These are phyloP conservation scores for Colletotrichum lini DNA, from an alignment of 2,329 filamentous ascomycete genomes.

Conservation along the genomic window DNA sequence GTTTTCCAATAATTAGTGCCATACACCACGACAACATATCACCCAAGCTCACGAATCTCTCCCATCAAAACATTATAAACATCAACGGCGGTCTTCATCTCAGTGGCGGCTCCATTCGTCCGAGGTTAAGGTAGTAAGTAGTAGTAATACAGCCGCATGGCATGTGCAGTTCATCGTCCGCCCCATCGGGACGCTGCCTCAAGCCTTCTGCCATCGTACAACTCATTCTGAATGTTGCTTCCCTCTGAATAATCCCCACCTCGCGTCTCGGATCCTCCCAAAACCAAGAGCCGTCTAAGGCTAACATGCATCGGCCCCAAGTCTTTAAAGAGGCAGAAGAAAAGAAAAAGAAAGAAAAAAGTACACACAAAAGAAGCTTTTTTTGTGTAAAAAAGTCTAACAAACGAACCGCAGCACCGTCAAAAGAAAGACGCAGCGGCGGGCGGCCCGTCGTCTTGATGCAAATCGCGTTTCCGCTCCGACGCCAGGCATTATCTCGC, in stretches of 20 bases:
- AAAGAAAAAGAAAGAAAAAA: not conserved
- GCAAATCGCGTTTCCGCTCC: constrained; percentile 29
- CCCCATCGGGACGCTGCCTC: not conserved
- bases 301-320: not conserved
- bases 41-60: too few relatives aligned
- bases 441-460: constrained; percentile 30
- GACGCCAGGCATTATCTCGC: constrained; percentile 30
- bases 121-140: constrained; percentile 23
- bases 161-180: not conserved
- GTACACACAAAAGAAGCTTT: constrained; percentile 30
- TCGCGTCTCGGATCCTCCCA: not conserved
- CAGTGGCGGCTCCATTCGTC: constrained; percentile 21
- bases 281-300: constrained; percentile 22
- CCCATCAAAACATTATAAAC: not conserved
- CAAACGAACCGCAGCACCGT: constrained; percentile 9
- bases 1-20: too few relatives aligned
- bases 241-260: not conserved
- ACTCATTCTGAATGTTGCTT: constrained; percentile 14
- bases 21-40: too few relatives aligned
- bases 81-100: not conserved
- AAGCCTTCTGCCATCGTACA: constrained; percentile 14
- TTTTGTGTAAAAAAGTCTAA: constrained; percentile 31
- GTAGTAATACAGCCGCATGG: constrained; percentile 32
- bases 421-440: not conserved
- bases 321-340: not conserved